These are phyloP conservation scores for Penicillium egyptiacum DNA, from an alignment of 495 filamentous ascomycete species.

Conservation along the genomic window DNA sequence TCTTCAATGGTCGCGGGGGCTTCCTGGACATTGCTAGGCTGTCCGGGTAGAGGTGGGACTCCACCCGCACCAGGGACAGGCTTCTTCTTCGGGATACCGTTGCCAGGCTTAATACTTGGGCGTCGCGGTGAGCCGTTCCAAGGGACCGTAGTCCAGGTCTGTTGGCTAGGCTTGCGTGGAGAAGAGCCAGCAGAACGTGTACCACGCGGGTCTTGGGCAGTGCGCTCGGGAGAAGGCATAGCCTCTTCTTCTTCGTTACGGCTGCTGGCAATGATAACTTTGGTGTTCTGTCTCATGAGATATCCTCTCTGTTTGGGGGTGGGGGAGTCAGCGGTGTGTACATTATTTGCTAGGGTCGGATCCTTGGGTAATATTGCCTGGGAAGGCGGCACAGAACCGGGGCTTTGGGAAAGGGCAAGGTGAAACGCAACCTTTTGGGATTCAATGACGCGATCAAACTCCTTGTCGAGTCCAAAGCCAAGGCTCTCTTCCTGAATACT, in stretches of 20 bases:
- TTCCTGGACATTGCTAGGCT: conserved; percentile 72
- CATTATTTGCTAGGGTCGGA: conserved; percentile 7
- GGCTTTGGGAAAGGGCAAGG: conserved; percentile 47
- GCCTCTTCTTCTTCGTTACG: conserved; percentile 53
- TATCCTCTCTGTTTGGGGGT: conserved; percentile 83
- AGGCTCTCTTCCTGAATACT: conserved; percentile 54
- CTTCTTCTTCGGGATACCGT: conserved; percentile 64
- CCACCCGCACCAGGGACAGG: conserved; percentile 51
- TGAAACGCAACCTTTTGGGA: conserved; percentile 89
- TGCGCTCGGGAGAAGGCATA: conserved; percentile 44
- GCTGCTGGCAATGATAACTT: conserved; percentile 86
- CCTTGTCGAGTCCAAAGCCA: conserved; percentile 80
- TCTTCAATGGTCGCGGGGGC: conserved; percentile 61
- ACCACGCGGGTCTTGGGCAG: conserved; percentile 52
- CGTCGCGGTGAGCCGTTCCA: conserved; percentile 83
- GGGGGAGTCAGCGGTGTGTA: conserved; percentile 55
- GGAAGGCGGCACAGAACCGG: conserved; percentile 10
- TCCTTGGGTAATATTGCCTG: conserved; percentile 16
- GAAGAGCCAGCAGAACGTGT: conserved; percentile 67
- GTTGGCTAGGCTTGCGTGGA: conserved; percentile 71
- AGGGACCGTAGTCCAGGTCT: conserved; percentile 93
- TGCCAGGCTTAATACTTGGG: conserved; percentile 60
- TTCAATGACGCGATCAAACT: conserved; percentile 95
- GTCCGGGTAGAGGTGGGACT: conserved; percentile 83
- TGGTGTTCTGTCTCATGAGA: conserved; percentile 97